Conservation (phyloP, 176 grass and related monocot species). For the Zoysia pacifica region DNA sequence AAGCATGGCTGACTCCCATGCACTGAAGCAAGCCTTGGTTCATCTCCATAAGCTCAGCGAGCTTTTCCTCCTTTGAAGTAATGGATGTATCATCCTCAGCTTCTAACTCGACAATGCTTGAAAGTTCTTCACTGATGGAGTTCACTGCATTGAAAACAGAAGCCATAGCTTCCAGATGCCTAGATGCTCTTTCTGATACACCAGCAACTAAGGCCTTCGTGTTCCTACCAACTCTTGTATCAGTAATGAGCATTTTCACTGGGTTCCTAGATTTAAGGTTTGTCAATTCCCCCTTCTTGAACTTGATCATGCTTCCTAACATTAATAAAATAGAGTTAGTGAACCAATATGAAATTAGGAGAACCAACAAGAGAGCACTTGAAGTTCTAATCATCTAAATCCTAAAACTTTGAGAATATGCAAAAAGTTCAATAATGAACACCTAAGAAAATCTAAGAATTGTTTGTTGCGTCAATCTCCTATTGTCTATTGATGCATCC, state of each 20-base stretch:
- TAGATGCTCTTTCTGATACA: constrained; percentile 72
- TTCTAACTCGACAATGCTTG: constrained; percentile 58
- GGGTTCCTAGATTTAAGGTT: constrained; percentile 58
- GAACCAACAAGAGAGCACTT: background rate
- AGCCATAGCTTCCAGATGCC: constrained; percentile 72
- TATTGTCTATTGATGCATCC: background rate
- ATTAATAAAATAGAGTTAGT: constrained; percentile 25
- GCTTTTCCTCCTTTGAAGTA: constrained; percentile 75
- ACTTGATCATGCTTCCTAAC: constrained; percentile 87
- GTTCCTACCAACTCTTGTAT: constrained; percentile 90
- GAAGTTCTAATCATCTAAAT: background rate
- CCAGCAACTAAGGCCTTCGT: constrained; percentile 80
- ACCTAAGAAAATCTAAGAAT: background rate
- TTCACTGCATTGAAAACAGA: constrained; percentile 74
- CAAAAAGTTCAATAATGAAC: background rate
- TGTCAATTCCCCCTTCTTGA: constrained; percentile 66
- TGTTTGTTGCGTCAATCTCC: background rate
- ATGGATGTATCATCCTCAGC: constrained; percentile 57
- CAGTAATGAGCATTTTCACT: constrained; percentile 86
- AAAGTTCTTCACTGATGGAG: constrained; percentile 74
- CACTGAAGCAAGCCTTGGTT: constrained; percentile 96
- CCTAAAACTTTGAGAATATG: background rate
- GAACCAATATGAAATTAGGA: background rate
- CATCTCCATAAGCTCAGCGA: constrained; percentile 93
- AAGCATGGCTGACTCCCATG: constrained; percentile 81